Evolutionary conservation across 2,329 filamentous ascomycete species (phyloP).

Genomic region (Fusarium sp.): DNA sequence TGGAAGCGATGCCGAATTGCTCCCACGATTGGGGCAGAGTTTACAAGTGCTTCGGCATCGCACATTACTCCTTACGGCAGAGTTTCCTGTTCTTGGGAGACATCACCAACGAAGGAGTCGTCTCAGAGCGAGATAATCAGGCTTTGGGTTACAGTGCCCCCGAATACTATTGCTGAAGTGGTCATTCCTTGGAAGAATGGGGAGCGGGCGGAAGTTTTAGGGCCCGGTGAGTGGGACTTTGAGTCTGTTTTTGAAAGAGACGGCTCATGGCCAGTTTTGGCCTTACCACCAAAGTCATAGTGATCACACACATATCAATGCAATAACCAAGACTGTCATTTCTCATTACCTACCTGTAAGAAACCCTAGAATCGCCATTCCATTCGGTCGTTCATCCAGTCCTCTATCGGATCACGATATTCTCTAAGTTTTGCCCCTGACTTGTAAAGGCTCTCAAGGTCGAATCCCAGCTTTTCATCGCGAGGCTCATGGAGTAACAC

Average conservation of each 20-base stretch:
- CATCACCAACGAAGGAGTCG: background rate
- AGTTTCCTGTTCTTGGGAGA: background rate
- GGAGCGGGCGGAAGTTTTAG: background rate
- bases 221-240: conserved; percentile 7
- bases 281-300: background rate
- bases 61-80: conserved; percentile 17
- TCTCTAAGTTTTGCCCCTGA: too few species aligned
- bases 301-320: too few species aligned
- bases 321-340: too few species aligned
- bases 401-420: too few species aligned
- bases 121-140: background rate
- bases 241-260: background rate
- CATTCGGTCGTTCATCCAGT: too few species aligned
- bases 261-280: conserved; percentile 5
- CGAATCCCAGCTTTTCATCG: background rate
- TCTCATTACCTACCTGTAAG: too few species aligned
- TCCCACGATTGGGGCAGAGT: conserved; percentile 2
- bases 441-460: background rate
- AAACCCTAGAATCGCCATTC: too few species aligned
- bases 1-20: conserved; percentile 22
- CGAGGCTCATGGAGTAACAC: background rate
- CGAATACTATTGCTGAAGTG: background rate
- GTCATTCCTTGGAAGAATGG: background rate
- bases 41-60: conserved; percentile 7
- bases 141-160: background rate